Conservation (phyloP, 805 yeast species). For the Nakazawaea peltata region DNA sequence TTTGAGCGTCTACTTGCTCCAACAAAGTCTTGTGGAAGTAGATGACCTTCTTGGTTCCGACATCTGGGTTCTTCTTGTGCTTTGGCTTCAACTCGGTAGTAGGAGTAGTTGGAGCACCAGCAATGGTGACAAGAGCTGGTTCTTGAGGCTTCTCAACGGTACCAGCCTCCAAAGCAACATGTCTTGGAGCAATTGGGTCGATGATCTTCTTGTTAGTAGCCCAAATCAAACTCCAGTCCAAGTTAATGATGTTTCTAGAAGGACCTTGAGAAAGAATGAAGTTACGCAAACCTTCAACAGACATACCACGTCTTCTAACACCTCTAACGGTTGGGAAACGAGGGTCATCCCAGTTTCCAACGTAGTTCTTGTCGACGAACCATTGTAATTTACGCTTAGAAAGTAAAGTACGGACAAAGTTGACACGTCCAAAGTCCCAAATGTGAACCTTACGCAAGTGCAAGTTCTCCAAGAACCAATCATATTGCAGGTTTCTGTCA, state of each 20-base stretch:
- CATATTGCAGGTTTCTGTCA: constrained; percentile 97
- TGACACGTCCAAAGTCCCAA: constrained; percentile 98
- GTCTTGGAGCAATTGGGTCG: constrained; percentile 96
- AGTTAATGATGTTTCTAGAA: constrained; percentile 89
- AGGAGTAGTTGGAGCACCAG: constrained; percentile 61
- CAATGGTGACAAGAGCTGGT: constrained; percentile 58
- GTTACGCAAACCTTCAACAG: constrained; percentile 93
- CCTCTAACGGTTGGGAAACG: constrained; percentile 99
- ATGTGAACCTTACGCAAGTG: constrained; percentile 85
- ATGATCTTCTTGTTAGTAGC: constrained; percentile 94
- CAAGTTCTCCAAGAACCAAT: constrained; percentile 85
- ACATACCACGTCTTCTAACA: constrained; percentile 99
- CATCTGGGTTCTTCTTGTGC: constrained; percentile 91
- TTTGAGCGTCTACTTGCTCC: constrained; percentile 80
- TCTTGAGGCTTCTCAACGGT: constrained; percentile 68
- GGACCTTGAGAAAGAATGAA: constrained; percentile 97
- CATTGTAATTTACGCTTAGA: constrained; percentile 98
- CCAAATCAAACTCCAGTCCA: constrained; percentile 98
- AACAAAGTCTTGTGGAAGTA: constrained; percentile 56
- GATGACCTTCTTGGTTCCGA: constrained; percentile 77
- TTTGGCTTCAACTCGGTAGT: constrained; percentile 71
- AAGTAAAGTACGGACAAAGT: constrained; percentile 89
- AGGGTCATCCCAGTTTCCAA: constrained; percentile 97
- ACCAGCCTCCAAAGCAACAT: constrained; percentile 62
- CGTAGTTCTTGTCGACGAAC: constrained; percentile 91